Percentiles rank a stretch among this genome's conserved stretches.
These are phyloP conservation scores for Ulvella scutata DNA, from an alignment of 139 green algal species.

Conservation along the genomic window DNA sequence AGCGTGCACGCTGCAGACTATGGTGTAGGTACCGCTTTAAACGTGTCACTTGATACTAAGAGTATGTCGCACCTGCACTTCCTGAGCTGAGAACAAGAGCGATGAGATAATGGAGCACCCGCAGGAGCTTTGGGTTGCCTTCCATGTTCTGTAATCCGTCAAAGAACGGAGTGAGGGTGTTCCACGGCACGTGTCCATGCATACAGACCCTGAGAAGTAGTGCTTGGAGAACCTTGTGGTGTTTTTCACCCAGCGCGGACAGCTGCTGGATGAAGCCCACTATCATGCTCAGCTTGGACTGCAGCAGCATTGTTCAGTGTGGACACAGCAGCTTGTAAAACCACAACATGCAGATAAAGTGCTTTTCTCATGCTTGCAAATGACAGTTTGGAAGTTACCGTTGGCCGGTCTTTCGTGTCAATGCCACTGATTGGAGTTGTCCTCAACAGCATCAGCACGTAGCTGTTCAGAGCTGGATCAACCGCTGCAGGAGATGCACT, in stretches of 20 bases:
- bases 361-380: too few relatives aligned
- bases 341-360: too few relatives aligned
- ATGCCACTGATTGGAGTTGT: not conserved
- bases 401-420: not conserved
- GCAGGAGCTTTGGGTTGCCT: not conserved
- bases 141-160: not conserved
- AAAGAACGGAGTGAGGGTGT: not conserved
- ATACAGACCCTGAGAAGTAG: not conserved
- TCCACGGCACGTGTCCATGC: not conserved
- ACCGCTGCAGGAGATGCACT: not conserved
- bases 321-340: too few relatives aligned
- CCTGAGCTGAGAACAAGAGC: not conserved
- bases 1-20: not conserved
- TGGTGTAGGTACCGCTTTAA: not conserved
- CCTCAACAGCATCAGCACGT: not conserved
- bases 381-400: not conserved
- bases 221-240: not conserved
- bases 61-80: not conserved
- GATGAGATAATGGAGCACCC: not conserved
- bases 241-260: not conserved
- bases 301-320: too few relatives aligned
- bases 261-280: not conserved
- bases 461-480: not conserved
- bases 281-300: slow-evolving; percentile 4
- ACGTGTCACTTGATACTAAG: too few relatives aligned